Conservation (phyloP, 805 yeast species). For the Yarrowia sp. region DNA sequence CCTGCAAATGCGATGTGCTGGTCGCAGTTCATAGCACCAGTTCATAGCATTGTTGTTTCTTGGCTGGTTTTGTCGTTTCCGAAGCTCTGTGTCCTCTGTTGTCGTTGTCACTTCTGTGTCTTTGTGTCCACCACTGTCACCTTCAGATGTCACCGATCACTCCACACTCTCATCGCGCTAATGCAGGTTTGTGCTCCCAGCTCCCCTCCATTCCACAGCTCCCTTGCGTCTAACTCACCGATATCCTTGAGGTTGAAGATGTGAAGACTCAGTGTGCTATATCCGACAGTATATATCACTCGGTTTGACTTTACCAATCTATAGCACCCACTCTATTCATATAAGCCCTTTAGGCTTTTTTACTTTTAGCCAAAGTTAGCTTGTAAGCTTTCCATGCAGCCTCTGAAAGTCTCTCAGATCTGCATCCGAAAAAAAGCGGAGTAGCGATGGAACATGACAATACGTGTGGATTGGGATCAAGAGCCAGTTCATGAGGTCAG, state of each 20-base stretch:
- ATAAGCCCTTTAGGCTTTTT: background rate
- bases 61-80: background rate
- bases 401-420: slow-evolving; percentile 20
- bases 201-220: too few species aligned
- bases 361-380: background rate
- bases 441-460: background rate
- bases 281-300: slow-evolving; percentile 15
- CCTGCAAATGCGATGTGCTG: too few species aligned
- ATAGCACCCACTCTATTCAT: slow-evolving; percentile 2
- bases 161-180: background rate
- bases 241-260: slow-evolving; percentile 9
- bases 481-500: too few species aligned
- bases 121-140: background rate
- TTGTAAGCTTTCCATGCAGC: slow-evolving; percentile 7
- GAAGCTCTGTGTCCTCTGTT: background rate
- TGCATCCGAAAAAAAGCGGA: slow-evolving; percentile 14
- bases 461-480: too few species aligned
- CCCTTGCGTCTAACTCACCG: too few species aligned
- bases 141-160: too few species aligned
- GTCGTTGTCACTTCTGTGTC: background rate
- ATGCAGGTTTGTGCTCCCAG: background rate
- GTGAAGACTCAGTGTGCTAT: background rate
- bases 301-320: background rate
- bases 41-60: too few species aligned
- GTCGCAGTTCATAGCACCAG: too few species aligned